Conservation (phyloP, 306 rosid genomes). For the Leucaena leucocephala region DNA sequence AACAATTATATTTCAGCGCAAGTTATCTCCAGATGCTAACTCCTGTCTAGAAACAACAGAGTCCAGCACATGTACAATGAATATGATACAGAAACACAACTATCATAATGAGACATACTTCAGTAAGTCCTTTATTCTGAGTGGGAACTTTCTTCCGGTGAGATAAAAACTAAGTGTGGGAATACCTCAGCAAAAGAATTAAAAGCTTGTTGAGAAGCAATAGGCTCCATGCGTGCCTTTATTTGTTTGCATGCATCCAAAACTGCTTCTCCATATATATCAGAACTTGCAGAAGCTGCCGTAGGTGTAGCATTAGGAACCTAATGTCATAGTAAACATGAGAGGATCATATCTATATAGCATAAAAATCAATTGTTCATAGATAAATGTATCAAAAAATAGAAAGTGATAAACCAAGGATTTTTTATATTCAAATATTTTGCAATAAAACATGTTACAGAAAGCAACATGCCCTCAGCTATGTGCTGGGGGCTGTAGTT, state of each 20-base stretch:
- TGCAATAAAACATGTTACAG: constrained; percentile 1
- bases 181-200: constrained; percentile 73
- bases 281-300: constrained; percentile 99
- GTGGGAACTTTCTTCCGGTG: constrained; percentile 21
- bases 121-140: constrained; percentile 17
- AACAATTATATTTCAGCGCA: neutral
- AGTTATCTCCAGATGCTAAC: neutral
- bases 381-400: constrained; percentile 18
- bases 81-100: constrained; percentile 8
- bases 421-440: constrained; percentile 17
- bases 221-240: constrained; percentile 83
- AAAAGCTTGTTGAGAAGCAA: constrained; percentile 65
- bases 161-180: constrained; percentile 28
- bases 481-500: constrained; percentile 23
- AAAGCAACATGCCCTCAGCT: constrained; percentile 9
- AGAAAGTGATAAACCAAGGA: constrained; percentile 15
- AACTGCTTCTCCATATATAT: constrained; percentile 93
- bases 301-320: constrained; percentile 94
- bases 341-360: constrained; percentile 27
- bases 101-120: constrained; percentile 21
- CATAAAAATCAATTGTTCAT: constrained; percentile 21
- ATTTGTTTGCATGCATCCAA: constrained; percentile 95
- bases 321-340: constrained; percentile 49
- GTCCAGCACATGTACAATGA: neutral
- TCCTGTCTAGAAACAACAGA: neutral